Percentiles rank a stretch among this genome's conserved stretches.
phyloP scores from a whole-genome alignment of 306 rosid species.

The Comarum palustre region DNA sequence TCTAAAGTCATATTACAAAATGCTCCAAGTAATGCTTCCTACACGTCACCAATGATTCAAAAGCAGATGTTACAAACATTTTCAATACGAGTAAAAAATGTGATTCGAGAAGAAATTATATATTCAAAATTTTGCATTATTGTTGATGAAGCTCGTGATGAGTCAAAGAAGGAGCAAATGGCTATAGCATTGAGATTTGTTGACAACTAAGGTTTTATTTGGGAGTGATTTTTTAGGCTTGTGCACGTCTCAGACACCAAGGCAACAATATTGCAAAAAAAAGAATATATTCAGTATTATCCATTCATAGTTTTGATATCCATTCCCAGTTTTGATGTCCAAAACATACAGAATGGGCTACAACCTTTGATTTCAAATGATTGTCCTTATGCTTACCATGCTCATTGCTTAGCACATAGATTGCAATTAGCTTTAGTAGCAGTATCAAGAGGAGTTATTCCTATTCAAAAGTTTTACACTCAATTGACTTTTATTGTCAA shows the following conservation, averaged over 20 bases:
- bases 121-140: constrained; percentile 5
- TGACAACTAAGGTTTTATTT: not conserved
- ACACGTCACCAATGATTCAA: no score
- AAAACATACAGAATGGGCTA: no score
- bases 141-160: constrained; percentile 3
- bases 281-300: not conserved
- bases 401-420: not conserved
- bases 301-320: not conserved
- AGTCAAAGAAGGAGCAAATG: not conserved
- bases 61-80: no score
- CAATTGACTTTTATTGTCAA: not conserved
- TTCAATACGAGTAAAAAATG: no score
- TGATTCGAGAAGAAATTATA: no score
- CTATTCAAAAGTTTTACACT: not conserved
- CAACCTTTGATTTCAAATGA: no score
- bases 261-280: not conserved
- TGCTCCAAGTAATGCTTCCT: no score
- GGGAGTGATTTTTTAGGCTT: not conserved
- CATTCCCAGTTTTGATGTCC: no score
- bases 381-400: not conserved
- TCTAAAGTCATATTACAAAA: no score
- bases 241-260: not conserved
- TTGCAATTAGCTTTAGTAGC: not conserved
- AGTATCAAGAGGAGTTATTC: not conserved
- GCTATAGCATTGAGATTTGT: not conserved